Evolutionary conservation across 495 filamentous ascomycete species (phyloP), one percentile per base, ranked within the genome.

Genomic region (Trichocladium antarcticum): DNA sequence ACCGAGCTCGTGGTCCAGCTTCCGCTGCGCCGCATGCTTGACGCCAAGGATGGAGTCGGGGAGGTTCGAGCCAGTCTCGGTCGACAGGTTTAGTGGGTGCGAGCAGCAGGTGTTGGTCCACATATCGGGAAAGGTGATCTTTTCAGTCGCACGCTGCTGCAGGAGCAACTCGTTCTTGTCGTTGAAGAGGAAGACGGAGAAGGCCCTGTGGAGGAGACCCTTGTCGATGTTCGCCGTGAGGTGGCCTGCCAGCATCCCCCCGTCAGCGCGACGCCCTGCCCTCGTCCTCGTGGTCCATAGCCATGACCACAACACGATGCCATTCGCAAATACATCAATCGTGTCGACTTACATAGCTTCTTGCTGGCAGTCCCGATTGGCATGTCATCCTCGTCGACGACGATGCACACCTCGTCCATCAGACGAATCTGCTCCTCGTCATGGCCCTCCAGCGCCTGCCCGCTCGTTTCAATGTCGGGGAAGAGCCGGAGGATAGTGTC

Each of bases 31-130:
- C 17, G 92, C 92, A 29, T 85, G 78, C 70, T 87, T 88, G 51
- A 93, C 93, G 5, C 92, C 92, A 52, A 76, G 65, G 17, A 95
- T 74, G 0, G 89, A 83, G 50, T 83, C 82, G 19, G 80, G 81
- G 17, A 98, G 75, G 61, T 86, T 83, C 11, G 81, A 77, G 45
- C 92, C 92, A 2, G 87, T 94, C 76, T 99, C 92, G 17, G 80
- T 84, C 16, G 92, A 83, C 47, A 96, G 83, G 24, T 87, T 87
- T 45, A 99, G 74, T 8, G 92, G 92, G 67, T 99, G 92, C 27
- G 92, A 99, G 73, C 92, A 99, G 77, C 92, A 99, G 34, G 92
- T 99, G 69, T 99, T 99, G 49, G 92, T 99, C 92, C 92, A 99
- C 87, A 95, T 89, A 63, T 89, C 85, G 28, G 92, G 92, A 72